Evolutionary conservation across 768 basidiomycete genomes (phyloP).

Genomic region (Rhodosporidiobolus sp.): DNA sequence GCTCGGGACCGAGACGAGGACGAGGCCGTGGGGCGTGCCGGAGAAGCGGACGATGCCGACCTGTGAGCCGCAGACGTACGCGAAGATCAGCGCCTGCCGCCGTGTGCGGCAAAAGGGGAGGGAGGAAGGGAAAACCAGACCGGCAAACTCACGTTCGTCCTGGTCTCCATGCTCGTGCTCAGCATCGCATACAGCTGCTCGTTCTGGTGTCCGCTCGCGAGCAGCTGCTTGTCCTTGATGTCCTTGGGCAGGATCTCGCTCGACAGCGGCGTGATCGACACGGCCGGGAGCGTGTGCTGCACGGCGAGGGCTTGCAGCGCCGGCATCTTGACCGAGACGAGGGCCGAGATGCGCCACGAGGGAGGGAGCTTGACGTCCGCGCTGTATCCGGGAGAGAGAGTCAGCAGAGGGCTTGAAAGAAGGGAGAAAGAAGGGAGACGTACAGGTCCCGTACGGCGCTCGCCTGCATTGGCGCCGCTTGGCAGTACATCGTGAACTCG

Average conservation of each 20-base stretch:
- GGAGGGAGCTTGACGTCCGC: constrained; percentile 27
- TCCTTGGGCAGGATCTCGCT: constrained; percentile 20
- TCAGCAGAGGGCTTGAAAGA: not conserved
- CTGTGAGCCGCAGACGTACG: not conserved
- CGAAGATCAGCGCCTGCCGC: not conserved
- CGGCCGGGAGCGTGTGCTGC: constrained; percentile 34
- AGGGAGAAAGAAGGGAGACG: not conserved
- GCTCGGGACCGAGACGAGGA: constrained; percentile 29
- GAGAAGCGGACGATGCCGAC: constrained; percentile 34
- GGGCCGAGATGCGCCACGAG: constrained; percentile 15
- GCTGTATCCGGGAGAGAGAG: not conserved
- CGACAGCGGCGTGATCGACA: constrained; percentile 23
- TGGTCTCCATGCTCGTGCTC: constrained; percentile 25
- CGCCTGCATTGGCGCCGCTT: constrained; percentile 28
- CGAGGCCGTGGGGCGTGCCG: constrained; percentile 21
- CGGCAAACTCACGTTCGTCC: constrained; percentile 19
- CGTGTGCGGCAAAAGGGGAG: too few relatives aligned
- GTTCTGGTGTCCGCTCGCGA: constrained; percentile 23
- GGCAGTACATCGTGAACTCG: constrained; percentile 33
- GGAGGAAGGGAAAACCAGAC: not conserved
- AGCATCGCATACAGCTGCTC: constrained; percentile 34
- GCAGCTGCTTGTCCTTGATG: constrained; percentile 17
- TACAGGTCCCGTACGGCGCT: constrained; percentile 29
- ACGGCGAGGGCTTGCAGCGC: constrained; percentile 31
- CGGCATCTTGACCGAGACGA: constrained; percentile 26